These are phyloP conservation scores for Tuber melanosporum DNA, from an alignment of 495 filamentous ascomycete species.

Conservation along the genomic window DNA sequence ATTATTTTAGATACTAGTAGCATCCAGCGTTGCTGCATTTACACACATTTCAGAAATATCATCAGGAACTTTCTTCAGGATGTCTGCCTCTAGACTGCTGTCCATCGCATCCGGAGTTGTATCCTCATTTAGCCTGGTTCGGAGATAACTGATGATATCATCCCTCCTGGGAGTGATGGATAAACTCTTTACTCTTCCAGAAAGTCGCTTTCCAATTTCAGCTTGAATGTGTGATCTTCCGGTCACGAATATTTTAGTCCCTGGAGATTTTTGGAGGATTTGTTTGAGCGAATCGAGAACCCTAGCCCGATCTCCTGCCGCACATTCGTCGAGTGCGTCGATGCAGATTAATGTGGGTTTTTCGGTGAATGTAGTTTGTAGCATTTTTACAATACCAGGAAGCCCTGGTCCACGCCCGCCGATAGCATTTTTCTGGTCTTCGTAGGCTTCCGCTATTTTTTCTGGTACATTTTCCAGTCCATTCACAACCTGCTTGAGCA, in stretches of 20 bases:
- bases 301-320: neutral
- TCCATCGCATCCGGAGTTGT: neutral
- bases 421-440: neutral
- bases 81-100: neutral
- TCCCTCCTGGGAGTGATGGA: neutral
- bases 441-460: neutral
- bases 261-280: neutral
- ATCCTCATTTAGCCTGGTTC: neutral
- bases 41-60: neutral
- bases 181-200: neutral
- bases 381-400: neutral
- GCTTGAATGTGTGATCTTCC: neutral
- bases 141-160: neutral
- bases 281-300: neutral
- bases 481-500: neutral
- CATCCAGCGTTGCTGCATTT: neutral
- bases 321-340: neutral
- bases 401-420: too few relatives aligned
- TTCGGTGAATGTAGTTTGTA: neutral
- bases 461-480: neutral
- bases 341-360: neutral
- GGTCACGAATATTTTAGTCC: neutral
- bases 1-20: neutral
- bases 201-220: neutral
- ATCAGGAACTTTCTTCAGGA: neutral